Percentiles rank a stretch among this genome's conserved stretches.
Evolutionary conservation across 768 basidiomycete species (phyloP).

Genomic region (Auricularia auricula-judae): DNA sequence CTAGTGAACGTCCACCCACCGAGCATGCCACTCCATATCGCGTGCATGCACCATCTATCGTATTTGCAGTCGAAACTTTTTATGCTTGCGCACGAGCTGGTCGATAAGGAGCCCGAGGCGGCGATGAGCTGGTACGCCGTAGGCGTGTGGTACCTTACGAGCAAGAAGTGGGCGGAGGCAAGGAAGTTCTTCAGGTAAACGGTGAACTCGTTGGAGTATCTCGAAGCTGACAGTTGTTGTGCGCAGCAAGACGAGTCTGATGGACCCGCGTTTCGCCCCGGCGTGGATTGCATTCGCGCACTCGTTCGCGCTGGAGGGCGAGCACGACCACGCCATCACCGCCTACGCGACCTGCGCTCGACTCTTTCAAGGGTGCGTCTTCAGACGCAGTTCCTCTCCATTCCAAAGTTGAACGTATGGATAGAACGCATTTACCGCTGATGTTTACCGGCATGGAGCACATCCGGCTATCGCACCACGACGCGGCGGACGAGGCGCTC

Average conservation of each 20-base stretch:
- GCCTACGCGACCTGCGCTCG: conserved; percentile 95
- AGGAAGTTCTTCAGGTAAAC: conserved; percentile 85
- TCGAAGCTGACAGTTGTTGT: conserved; percentile 6
- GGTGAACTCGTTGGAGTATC: too few species aligned
- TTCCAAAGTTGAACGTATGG: too few species aligned
- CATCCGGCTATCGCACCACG: conserved; percentile 73
- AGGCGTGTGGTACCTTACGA: conserved; percentile 89
- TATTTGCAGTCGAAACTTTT: conserved; percentile 89
- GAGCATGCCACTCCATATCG: conserved; percentile 89
- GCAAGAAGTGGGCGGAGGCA: conserved; percentile 81
- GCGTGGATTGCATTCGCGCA: conserved; percentile 98
- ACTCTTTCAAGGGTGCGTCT: conserved; percentile 79
- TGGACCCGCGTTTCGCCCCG: conserved; percentile 93
- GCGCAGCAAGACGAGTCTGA: conserved; percentile 82
- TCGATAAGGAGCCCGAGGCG: conserved; percentile 86
- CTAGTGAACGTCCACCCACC: conserved; percentile 78
- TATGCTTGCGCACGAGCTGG: conserved; percentile 92
- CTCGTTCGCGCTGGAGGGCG: conserved; percentile 92
- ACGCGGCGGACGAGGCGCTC: conserved; percentile 80
- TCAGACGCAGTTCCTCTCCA: too few species aligned
- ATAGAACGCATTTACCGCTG: conserved; percentile 87
- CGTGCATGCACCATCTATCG: conserved; percentile 94
- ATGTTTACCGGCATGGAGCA: conserved; percentile 99
- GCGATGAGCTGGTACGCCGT: conserved; percentile 98
- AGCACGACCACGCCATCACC: conserved; percentile 96